phyloP scores from a whole-genome alignment of 2,329 filamentous ascomycete species.

The Xylariaceae sp. region DNA sequence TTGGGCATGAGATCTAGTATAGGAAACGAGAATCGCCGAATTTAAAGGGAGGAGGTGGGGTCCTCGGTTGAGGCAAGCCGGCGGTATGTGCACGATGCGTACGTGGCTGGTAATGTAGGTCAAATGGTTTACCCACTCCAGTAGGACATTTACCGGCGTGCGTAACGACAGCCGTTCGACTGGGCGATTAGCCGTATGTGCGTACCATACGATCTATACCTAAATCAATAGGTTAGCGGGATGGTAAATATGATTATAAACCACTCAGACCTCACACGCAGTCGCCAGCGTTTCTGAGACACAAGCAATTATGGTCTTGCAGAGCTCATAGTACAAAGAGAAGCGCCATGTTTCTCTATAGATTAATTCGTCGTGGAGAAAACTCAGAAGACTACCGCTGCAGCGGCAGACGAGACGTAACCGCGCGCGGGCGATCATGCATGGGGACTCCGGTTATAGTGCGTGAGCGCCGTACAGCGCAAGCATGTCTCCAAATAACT shows the following conservation, averaged over 20 bases:
- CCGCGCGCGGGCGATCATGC: no score
- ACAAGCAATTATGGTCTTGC: constrained; percentile 8
- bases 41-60: not conserved
- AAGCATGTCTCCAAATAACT: constrained; percentile 2
- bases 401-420: no score
- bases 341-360: not conserved
- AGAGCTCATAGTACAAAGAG: constrained; percentile 2
- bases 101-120: not conserved
- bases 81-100: not conserved
- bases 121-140: not conserved
- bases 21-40: not conserved
- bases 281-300: constrained; percentile 2
- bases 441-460: not conserved
- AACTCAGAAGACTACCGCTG: not conserved
- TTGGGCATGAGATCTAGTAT: not conserved
- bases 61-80: not conserved
- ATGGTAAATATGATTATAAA: constrained; percentile 17
- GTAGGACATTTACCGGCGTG: no score
- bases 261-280: constrained; percentile 18
- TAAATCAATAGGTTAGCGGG: constrained; percentile 12
- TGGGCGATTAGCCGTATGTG: constrained; percentile 1
- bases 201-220: not conserved
- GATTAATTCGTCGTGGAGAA: constrained; percentile 6
- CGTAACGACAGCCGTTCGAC: no score
- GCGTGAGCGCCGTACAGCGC: not conserved